Evolutionary conservation across 2,329 filamentous ascomycete genomes (phyloP).

Genomic region (Aureobasidium melanogenum): DNA sequence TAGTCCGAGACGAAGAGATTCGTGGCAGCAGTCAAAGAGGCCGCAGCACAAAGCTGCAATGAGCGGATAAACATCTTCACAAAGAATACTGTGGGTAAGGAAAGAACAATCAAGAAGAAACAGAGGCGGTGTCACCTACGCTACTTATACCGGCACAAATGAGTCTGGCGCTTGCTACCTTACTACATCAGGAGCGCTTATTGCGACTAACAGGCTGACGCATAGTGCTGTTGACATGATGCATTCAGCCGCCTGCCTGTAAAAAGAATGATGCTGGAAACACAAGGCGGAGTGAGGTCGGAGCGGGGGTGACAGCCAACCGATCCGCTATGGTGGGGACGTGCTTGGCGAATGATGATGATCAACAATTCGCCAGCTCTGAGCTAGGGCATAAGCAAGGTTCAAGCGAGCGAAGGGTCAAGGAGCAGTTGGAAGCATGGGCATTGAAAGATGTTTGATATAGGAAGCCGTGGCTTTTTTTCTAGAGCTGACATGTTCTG

Average conservation of each 20-base stretch:
- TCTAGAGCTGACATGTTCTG: not conserved
- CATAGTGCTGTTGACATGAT: not conserved
- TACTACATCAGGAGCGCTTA: not conserved
- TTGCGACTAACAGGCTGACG: not conserved
- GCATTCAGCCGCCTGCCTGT: constrained; percentile 1
- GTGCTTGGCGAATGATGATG: constrained; percentile 5
- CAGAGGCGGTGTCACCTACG: not conserved
- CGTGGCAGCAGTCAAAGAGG: constrained; percentile 19
- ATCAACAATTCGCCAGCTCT: not conserved
- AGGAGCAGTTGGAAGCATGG: not conserved
- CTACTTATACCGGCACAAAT: not conserved
- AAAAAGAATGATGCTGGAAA: not conserved
- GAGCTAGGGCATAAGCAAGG: not conserved
- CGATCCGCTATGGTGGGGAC: not conserved
- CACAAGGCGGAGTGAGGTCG: constrained; percentile 4
- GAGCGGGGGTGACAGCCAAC: constrained; percentile 5
- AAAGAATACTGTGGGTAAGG: not conserved
- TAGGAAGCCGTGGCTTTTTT: not conserved
- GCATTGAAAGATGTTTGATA: not conserved
- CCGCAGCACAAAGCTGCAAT: not conserved
- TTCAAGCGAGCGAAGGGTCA: not conserved
- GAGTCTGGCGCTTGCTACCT: not conserved
- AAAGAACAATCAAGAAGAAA: not conserved
- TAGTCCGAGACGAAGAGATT: constrained; percentile 39
- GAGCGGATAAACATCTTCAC: constrained; percentile 2